Conservation (phyloP, 768 basidiomycete species). For the Boletus bicolor region DNA sequence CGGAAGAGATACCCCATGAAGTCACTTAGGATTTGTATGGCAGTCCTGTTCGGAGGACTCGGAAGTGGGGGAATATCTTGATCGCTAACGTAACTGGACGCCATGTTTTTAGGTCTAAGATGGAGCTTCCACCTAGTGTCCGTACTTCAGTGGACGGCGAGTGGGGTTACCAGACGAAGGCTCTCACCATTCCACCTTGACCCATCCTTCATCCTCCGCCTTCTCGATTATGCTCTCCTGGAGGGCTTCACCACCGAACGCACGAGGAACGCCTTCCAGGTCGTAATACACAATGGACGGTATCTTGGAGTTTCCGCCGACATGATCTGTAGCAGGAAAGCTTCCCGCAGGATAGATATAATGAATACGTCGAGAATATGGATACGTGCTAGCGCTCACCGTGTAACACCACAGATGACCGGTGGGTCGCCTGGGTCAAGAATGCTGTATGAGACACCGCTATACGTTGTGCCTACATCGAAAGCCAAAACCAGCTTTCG, state of each 20-base stretch:
- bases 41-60: constrained; percentile 35
- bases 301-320: constrained; percentile 49
- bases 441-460: constrained; percentile 44
- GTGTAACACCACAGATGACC: constrained; percentile 17
- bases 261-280: constrained; percentile 34
- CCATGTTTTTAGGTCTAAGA: constrained; percentile 28
- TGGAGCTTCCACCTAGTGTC: constrained; percentile 36
- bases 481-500: constrained; percentile 48
- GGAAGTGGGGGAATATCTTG: constrained; percentile 41
- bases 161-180: background rate
- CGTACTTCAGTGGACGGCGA: constrained; percentile 4
- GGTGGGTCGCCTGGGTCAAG: constrained; percentile 31
- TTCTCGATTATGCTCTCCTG: constrained; percentile 36
- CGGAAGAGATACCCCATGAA: constrained; percentile 46
- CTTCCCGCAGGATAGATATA: constrained; percentile 27
- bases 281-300: constrained; percentile 50
- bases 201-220: constrained; percentile 38
- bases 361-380: background rate
- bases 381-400: constrained; percentile 14
- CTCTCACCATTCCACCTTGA: constrained; percentile 31
- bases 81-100: constrained; percentile 24
- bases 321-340: constrained; percentile 44
- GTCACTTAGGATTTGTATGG: constrained; percentile 45
- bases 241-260: constrained; percentile 46
- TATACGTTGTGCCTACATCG: constrained; percentile 52